Percentiles rank a stretch among this genome's conserved stretches.
These are phyloP conservation scores for Diphasiastrum complanatum DNA, from an alignment of 83 land plant species.

Conservation along the genomic window DNA sequence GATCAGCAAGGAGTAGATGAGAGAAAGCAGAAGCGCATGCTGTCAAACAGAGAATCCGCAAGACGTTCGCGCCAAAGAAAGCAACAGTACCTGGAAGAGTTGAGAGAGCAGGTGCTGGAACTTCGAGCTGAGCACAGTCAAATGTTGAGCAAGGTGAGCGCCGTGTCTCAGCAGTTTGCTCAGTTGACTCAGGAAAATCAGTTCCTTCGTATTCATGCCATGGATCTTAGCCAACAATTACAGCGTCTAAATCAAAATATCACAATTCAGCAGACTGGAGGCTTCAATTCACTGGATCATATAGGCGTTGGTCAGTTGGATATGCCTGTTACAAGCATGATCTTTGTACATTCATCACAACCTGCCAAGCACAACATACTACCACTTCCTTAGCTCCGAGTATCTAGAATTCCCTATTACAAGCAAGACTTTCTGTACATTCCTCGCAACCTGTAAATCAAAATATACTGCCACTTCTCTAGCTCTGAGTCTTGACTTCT, in stretches of 20 bases:
- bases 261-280: too few species aligned
- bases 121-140: conserved; percentile 38
- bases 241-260: conserved; percentile 32
- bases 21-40: conserved; percentile 55
- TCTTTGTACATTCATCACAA: too few species aligned
- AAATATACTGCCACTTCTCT: too few species aligned
- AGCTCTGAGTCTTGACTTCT: too few species aligned
- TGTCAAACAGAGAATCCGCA: conserved; percentile 72
- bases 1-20: conserved; percentile 26
- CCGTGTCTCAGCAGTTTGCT: conserved; percentile 24
- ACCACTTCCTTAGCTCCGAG: too few species aligned
- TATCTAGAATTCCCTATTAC: too few species aligned
- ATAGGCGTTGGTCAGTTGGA: too few species aligned
- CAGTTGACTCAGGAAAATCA: conserved; percentile 40
- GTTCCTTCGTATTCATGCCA: conserved; percentile 37
- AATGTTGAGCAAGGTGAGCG: conserved; percentile 21
- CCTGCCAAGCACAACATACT: too few species aligned
- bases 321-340: too few species aligned
- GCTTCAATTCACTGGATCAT: too few species aligned
- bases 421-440: too few species aligned
- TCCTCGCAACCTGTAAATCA: too few species aligned
- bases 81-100: conserved; percentile 57
- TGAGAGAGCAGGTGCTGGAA: conserved; percentile 29
- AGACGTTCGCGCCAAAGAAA: conserved; percentile 61
- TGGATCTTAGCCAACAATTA: conserved; percentile 43